A percentile compares a stretch with the other conserved stretches of the same genome.
These are phyloP conservation scores for Suillus subaureus DNA, from an alignment of 768 basidiomycete genomes.

Conservation along the genomic window DNA sequence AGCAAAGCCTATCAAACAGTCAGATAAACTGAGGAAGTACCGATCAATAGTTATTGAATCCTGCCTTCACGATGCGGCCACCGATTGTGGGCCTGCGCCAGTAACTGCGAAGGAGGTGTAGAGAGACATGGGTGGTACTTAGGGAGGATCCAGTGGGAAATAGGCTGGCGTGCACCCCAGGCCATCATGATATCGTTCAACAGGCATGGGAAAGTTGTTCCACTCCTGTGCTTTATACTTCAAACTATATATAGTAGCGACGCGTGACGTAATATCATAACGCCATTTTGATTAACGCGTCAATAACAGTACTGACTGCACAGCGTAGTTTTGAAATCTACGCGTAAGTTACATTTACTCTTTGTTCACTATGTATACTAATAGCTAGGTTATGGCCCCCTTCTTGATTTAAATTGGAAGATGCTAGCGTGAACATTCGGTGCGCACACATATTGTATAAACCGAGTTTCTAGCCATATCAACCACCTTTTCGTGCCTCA, in stretches of 20 bases:
- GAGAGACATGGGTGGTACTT: constrained; percentile 20
- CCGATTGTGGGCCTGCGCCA: constrained; percentile 40
- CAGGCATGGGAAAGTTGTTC: not conserved
- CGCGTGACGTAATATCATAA: too few species aligned
- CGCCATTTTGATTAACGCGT: too few species aligned
- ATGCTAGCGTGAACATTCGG: too few species aligned
- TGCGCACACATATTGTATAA: too few species aligned
- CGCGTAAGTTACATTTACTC: too few species aligned
- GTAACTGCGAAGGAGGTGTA: constrained; percentile 39
- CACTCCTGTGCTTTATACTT: not conserved
- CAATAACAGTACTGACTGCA: too few species aligned
- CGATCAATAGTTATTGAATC: not conserved
- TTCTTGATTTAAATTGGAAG: too few species aligned
- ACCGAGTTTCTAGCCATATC: too few species aligned
- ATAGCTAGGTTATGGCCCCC: too few species aligned
- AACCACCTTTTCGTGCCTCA: too few species aligned
- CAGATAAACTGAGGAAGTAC: not conserved
- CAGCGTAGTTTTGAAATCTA: too few species aligned
- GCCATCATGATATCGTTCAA: not conserved
- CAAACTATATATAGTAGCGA: not conserved
- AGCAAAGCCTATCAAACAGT: constrained; percentile 23
- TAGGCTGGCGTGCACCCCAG: not conserved
- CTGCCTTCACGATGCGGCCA: constrained; percentile 32
- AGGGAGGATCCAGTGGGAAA: not conserved
- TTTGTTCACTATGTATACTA: too few species aligned